These are phyloP conservation scores for Hypoxylon intermedium DNA, from an alignment of 495 filamentous ascomycete genomes.

Conservation along the genomic window DNA sequence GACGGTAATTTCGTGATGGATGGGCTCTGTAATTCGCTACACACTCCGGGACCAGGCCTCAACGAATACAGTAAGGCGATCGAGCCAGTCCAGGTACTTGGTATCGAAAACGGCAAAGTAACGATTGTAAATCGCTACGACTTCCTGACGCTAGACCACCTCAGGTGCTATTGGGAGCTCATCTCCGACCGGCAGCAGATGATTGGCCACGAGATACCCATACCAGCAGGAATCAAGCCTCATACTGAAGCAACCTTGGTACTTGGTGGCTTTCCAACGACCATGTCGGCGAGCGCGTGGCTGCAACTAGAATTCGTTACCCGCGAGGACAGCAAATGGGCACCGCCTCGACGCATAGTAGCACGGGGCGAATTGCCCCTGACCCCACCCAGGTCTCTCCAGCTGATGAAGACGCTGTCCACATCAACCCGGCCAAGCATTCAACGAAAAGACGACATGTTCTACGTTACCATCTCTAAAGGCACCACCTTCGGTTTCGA, in stretches of 20 bases:
- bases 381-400: conserved; percentile 32
- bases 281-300: conserved; percentile 45
- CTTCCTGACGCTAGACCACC: conserved; percentile 58
- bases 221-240: conserved; percentile 49
- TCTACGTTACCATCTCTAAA: conserved; percentile 40
- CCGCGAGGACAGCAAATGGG: conserved; percentile 52
- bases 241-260: conserved; percentile 44
- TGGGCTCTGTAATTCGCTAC: conserved; percentile 66
- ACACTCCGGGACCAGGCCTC: conserved; percentile 66
- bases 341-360: conserved; percentile 53
- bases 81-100: conserved; percentile 62
- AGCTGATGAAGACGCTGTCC: conserved; percentile 35
- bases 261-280: conserved; percentile 32
- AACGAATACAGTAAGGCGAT: conserved; percentile 70
- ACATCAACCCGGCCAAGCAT: conserved; percentile 18
- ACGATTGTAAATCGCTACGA: conserved; percentile 63
- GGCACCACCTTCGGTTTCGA: conserved; percentile 54
- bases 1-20: conserved; percentile 75
- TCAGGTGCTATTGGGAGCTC: conserved; percentile 55
- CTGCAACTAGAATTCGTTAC: conserved; percentile 55
- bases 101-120: conserved; percentile 42
- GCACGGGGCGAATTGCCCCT: conserved; percentile 60
- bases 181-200: conserved; percentile 47
- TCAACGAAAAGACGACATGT: conserved; percentile 27
- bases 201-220: conserved; percentile 37